phyloP scores from a whole-genome alignment of 1,284 basidiomycete species.

The Kalmanozyma brasiliensis region DNA sequence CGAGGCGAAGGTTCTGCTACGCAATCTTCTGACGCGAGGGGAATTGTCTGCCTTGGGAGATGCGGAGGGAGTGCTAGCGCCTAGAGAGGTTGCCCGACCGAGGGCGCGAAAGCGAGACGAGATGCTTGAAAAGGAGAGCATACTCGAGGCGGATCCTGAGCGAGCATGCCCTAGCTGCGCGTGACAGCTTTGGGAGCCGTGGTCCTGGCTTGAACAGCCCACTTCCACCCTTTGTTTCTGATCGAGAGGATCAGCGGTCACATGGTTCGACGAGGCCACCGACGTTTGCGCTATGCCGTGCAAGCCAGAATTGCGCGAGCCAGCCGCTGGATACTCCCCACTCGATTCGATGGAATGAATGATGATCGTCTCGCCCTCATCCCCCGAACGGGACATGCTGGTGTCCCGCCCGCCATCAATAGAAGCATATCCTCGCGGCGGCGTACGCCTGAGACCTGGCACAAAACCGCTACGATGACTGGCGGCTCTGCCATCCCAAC shows the following conservation, averaged over 20 bases:
- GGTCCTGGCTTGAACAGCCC: background rate
- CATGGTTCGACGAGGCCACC: background rate
- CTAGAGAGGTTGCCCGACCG: constrained; percentile 2
- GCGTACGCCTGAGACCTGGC: constrained; percentile 9
- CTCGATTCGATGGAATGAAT: constrained; percentile 16
- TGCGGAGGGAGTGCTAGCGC: constrained; percentile 2
- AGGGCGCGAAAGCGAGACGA: constrained; percentile 23
- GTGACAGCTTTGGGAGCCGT: background rate
- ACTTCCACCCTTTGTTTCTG: background rate
- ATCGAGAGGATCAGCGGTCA: background rate
- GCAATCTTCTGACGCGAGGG: constrained; percentile 19
- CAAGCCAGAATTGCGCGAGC: too few relatives aligned
- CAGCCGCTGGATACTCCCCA: constrained; percentile 9
- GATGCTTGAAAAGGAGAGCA: constrained; percentile 16
- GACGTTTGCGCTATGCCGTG: background rate
- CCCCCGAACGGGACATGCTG: constrained; percentile 6
- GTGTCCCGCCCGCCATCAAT: constrained; percentile 14
- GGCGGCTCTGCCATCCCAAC: background rate
- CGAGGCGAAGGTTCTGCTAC: constrained; percentile 35
- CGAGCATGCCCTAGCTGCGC: background rate
- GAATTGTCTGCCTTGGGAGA: background rate
- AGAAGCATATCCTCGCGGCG: constrained; percentile 15
- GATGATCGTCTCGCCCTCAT: constrained; percentile 6
- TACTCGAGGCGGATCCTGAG: constrained; percentile 21
- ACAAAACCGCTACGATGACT: background rate